phyloP scores from a whole-genome alignment of 2,329 filamentous ascomycete genomes.

The Xylariaceae sp. region DNA sequence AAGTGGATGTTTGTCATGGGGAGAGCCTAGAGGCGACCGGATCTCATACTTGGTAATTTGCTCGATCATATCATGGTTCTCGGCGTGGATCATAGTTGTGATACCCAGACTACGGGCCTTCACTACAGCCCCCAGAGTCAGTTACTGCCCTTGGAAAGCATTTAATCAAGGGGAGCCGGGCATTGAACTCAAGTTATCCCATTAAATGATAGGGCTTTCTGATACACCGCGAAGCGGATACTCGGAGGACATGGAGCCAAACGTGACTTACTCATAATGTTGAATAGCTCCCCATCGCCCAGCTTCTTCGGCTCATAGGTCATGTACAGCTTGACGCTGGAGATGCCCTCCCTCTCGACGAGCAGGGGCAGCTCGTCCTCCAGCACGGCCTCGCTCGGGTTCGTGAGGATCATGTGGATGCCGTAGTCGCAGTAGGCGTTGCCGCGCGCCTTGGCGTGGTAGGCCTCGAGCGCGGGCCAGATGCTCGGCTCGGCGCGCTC shows the following conservation, averaged over 20 bases:
- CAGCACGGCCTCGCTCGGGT: slow-evolving; percentile 13
- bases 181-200: too few relatives aligned
- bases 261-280: too few relatives aligned
- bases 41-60: slow-evolving; percentile 25
- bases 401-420: slow-evolving; percentile 32
- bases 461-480: slow-evolving; percentile 32
- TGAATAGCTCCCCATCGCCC: slow-evolving; percentile 36
- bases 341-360: slow-evolving; percentile 29
- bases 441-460: slow-evolving; percentile 30
- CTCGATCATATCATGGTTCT: slow-evolving; percentile 40
- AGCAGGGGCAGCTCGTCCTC: slow-evolving; percentile 33
- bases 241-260: too few relatives aligned
- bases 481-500: slow-evolving; percentile 31
- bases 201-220: too few relatives aligned
- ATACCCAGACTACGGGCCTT: slow-evolving; percentile 33
- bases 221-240: too few relatives aligned
- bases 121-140: slow-evolving; percentile 44
- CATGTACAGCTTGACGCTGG: slow-evolving; percentile 40
- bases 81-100: slow-evolving; percentile 47
- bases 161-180: too few relatives aligned
- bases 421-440: slow-evolving; percentile 44
- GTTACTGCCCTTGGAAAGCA: too few relatives aligned
- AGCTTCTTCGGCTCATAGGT: slow-evolving; percentile 41
- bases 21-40: too few relatives aligned
- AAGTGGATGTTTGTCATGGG: not conserved